These are phyloP conservation scores for Ceratobasidium sp. DNA, from an alignment of 1,284 basidiomycete genomes.

Conservation along the genomic window DNA sequence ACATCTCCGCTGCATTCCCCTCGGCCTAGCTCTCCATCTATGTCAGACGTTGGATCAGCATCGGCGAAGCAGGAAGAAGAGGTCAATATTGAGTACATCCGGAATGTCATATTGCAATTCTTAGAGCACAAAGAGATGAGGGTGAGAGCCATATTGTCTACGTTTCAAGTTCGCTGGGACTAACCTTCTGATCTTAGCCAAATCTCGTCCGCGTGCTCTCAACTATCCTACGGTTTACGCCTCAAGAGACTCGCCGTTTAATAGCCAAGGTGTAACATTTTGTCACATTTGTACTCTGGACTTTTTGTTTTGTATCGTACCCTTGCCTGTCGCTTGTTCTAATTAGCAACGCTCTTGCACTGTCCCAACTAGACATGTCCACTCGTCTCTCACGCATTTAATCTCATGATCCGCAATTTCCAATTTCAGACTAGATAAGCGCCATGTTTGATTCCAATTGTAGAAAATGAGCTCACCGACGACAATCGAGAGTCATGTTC, in stretches of 20 bases:
- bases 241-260: constrained; percentile 89
- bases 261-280: constrained; percentile 74
- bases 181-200: constrained; percentile 65
- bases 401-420: constrained; percentile 17
- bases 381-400: neutral
- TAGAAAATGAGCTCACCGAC: neutral
- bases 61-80: constrained; percentile 77
- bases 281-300: constrained; percentile 14
- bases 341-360: neutral
- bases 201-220: constrained; percentile 91
- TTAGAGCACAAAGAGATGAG: constrained; percentile 91
- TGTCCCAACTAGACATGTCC: neutral
- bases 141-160: constrained; percentile 61
- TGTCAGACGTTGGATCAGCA: constrained; percentile 46
- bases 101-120: constrained; percentile 95
- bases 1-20: constrained; percentile 44
- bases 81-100: constrained; percentile 93
- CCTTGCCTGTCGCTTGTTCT: constrained; percentile 6
- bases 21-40: constrained; percentile 43
- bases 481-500: constrained; percentile 15
- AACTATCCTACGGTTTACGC: constrained; percentile 92
- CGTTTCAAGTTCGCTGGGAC: constrained; percentile 17
- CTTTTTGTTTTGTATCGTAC: neutral
- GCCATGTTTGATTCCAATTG: neutral
- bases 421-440: constrained; percentile 34